These are phyloP conservation scores for Blastocystis sp. DNA, from an alignment of 352 stramenopile species.

Conservation along the genomic window DNA sequence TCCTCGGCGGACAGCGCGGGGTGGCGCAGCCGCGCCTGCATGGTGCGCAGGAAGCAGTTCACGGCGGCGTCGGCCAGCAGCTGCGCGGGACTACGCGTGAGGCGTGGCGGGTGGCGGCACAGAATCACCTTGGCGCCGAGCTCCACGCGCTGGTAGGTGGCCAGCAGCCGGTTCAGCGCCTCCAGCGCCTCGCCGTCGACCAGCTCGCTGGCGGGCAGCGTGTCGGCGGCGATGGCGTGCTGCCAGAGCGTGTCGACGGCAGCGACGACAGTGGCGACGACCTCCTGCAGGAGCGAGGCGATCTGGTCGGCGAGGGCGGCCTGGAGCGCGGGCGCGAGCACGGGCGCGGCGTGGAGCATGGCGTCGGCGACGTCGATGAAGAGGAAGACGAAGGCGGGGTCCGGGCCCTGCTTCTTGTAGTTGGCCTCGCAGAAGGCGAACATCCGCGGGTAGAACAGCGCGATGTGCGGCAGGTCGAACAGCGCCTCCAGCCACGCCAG, in stretches of 20 bases:
- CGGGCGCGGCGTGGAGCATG: constrained; percentile 1
- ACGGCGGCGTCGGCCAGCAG: background rate
- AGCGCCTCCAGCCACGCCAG: background rate
- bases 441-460: constrained; percentile 13
- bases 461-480: background rate
- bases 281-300: background rate
- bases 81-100: background rate
- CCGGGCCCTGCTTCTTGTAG: constrained; percentile 14
- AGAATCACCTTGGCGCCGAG: background rate
- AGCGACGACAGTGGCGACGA: background rate
- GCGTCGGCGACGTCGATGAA: constrained; percentile 44
- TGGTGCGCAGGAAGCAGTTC: background rate
- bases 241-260: background rate
- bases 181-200: background rate
- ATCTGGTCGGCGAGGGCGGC: background rate
- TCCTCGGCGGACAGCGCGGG: background rate
- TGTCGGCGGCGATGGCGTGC: background rate
- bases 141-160: background rate
- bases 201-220: no score
- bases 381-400: constrained; percentile 17
- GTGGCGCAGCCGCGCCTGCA: background rate
- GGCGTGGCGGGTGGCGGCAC: background rate
- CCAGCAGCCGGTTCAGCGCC: background rate
- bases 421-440: constrained; percentile 20
- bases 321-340: background rate